Base-by-base conservation (phyloP, 305 asterid genomes). In the Fraxinus ornus region DNA sequence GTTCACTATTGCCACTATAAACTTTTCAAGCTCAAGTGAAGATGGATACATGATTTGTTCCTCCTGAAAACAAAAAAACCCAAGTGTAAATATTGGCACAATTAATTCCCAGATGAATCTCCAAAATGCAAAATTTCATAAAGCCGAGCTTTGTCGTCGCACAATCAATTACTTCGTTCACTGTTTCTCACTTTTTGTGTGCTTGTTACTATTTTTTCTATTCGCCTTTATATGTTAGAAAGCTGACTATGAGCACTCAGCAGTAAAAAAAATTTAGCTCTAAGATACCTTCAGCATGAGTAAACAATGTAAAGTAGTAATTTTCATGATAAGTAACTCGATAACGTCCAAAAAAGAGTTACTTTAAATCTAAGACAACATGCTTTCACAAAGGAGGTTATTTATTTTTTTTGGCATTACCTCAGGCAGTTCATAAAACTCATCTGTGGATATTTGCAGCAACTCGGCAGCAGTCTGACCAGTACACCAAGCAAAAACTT, bases 401-500 rank as follows among this genome's bases (percentile, higher is more conserved):
- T 9, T 64, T 32, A 8, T 9, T 44, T 2, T 44, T 57, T 77
- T 57, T 79, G 9, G 77, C n/a, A 37, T 84, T 89, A 96, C 99
- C 98, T 96, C 99, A 24, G 95, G 90, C 72, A 96, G 88, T 49
- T 81, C 93, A 81, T 87, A 80, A 81, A 96, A 96, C 82, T 94
- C 98, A 41, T 90, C 90, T 2, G 98, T 93, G 77, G 98, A 90
- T 83, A 96, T 94, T 82, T 96, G 99, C 83, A 94, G 93, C 91
- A 96, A 85, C 87, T 93, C 98, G 3, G 94, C 90, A 49, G 99
- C 99, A 78, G 98, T 91, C 84, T 91, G 97, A 66, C 98, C 99
- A 19, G 89, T 83, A 76, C 97, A 96, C 93, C 97, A 92, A 76
- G 95, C 98, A 55, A 90, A 89, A 37, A 93, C 82, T 86, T 92